Conservation (phyloP, 139 green algal genomes). For the Eudorina sp. region DNA sequence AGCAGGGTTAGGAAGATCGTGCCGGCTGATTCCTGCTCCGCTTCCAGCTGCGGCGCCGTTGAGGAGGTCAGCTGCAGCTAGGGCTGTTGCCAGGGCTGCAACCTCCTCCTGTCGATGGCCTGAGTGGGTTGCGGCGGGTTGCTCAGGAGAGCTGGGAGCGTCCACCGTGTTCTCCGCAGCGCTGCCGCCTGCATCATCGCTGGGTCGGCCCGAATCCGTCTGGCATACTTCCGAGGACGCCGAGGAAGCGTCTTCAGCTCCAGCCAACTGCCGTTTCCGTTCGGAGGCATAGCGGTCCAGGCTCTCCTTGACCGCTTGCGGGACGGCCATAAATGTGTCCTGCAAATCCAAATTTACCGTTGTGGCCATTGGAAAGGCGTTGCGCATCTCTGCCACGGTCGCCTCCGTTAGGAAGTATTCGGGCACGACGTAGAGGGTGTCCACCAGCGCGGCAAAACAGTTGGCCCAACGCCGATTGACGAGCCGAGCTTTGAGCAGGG, state of each 20-base stretch:
- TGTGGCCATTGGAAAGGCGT: slow-evolving; percentile 27
- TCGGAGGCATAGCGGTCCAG: slow-evolving; percentile 23
- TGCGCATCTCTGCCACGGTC: neutral
- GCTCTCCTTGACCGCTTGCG: slow-evolving; percentile 31
- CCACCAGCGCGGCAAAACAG: slow-evolving; percentile 12
- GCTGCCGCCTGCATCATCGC: neutral
- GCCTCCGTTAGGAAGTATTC: slow-evolving; percentile 17
- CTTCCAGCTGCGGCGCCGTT: too few species aligned
- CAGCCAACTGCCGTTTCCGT: neutral
- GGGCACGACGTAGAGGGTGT: slow-evolving; percentile 45
- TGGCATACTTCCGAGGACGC: neutral
- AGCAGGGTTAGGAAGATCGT: too few species aligned
- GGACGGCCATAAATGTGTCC: slow-evolving; percentile 42
- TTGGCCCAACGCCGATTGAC: slow-evolving; percentile 25
- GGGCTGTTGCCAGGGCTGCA: slow-evolving; percentile 2
- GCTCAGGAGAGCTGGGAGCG: too few species aligned
- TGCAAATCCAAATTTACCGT: slow-evolving; percentile 42
- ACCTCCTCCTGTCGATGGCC: too few species aligned
- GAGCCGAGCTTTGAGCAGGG: neutral
- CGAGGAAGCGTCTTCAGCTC: neutral
- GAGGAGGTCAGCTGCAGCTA: slow-evolving; percentile 10
- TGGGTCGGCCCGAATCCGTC: neutral
- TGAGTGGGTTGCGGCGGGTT: too few species aligned
- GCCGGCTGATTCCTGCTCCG: too few species aligned
- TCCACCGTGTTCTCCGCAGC: neutral